These are phyloP conservation scores for Galeopsis tetrahit DNA, from an alignment of 257 asterid genomes.

Conservation along the genomic window DNA sequence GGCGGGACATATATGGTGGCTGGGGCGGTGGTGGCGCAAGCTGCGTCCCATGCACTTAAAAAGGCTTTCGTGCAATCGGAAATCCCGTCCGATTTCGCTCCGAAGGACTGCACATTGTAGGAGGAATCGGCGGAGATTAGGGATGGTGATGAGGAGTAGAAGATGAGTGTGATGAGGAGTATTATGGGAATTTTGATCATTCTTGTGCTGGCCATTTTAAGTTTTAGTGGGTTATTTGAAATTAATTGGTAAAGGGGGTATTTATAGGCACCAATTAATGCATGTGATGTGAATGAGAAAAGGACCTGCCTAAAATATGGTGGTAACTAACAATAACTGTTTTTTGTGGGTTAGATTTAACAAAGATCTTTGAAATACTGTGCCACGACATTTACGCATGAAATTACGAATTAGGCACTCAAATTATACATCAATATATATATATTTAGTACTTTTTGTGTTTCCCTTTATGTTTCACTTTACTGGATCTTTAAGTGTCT, in stretches of 20 bases:
- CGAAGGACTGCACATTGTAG: slow-evolving; percentile 42
- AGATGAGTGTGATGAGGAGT: slow-evolving; percentile 24
- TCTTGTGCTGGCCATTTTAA: slow-evolving; percentile 24
- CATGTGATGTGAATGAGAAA: background rate
- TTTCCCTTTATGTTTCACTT: too few relatives aligned
- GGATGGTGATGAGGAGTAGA: slow-evolving; percentile 20
- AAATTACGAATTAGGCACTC: background rate
- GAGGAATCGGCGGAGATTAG: slow-evolving; percentile 31
- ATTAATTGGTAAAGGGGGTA: slow-evolving; percentile 11
- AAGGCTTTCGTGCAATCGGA: slow-evolving; percentile 46
- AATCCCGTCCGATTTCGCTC: slow-evolving; percentile 50
- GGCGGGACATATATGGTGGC: slow-evolving; percentile 52
- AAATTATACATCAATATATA: too few relatives aligned
- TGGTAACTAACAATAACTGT: background rate
- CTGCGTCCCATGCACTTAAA: slow-evolving; percentile 50
- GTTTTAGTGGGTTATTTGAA: background rate
- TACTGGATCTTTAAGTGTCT: too few relatives aligned
- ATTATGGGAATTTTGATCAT: slow-evolving; percentile 8
- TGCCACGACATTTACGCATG: background rate
- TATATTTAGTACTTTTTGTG: too few relatives aligned
- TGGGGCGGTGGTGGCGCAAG: slow-evolving; percentile 43
- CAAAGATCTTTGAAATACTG: background rate
- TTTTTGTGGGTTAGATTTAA: background rate
- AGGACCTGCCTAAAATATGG: background rate
- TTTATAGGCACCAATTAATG: slow-evolving; percentile 34